Percentiles rank a stretch among this genome's conserved stretches.
Conservation (phyloP, 1,284 basidiomycete species). For the Ceratobasidium sp. region DNA sequence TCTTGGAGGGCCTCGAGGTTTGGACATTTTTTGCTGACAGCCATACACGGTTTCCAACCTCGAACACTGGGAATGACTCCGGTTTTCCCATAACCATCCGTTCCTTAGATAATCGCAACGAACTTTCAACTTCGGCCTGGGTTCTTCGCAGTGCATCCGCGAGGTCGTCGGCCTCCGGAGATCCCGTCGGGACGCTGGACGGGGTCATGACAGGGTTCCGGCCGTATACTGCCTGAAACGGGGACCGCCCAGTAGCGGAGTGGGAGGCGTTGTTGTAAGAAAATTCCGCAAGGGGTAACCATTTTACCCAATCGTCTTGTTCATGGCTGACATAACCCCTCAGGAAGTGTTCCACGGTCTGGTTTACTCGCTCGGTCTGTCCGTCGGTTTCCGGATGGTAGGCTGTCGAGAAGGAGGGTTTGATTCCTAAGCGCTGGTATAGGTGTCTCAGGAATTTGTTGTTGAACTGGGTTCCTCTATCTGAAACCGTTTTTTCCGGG, state of each 20-base stretch:
- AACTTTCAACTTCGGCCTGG: background rate
- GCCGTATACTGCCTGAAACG: conserved; percentile 45
- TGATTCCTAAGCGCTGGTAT: conserved; percentile 33
- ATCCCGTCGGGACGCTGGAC: no score
- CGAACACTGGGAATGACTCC: background rate
- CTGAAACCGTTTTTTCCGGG: conserved; percentile 47
- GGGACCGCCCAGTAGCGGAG: conserved; percentile 45
- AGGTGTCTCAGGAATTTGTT: conserved; percentile 46
- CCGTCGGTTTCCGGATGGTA: conserved; percentile 54
- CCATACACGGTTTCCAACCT: conserved; percentile 56
- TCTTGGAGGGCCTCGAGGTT: conserved; percentile 56
- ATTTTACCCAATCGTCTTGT: conserved; percentile 47
- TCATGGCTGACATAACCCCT: conserved; percentile 42
- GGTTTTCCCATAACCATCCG: background rate
- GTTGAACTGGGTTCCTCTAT: conserved; percentile 50
- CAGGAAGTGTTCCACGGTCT: conserved; percentile 48
- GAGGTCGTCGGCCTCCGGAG: background rate
- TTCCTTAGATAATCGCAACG: background rate
- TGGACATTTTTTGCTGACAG: conserved; percentile 54
- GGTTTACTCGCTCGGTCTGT: conserved; percentile 53
- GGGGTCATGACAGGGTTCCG: background rate
- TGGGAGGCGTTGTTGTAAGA: conserved; percentile 43
- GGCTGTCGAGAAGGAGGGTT: conserved; percentile 48
- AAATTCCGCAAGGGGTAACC: conserved; percentile 47
- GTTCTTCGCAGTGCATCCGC: background rate